phyloP scores from a whole-genome alignment of 345 rosid genomes.

The Aegle marmelos region DNA sequence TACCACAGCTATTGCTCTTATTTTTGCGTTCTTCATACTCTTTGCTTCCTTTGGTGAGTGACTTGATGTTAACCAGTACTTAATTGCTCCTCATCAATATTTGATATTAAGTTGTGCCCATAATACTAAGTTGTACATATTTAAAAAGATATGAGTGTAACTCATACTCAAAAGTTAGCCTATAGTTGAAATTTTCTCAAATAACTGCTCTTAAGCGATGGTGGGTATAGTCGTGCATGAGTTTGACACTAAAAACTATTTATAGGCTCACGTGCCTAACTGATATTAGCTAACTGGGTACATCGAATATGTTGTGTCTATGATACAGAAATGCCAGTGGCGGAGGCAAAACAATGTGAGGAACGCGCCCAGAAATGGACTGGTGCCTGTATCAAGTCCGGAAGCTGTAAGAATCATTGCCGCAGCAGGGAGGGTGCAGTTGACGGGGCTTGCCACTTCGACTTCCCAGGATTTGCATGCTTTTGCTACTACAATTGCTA shows the following conservation, averaged over 20 bases:
- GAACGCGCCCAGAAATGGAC: background rate
- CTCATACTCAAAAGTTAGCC: no score
- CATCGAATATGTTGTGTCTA: background rate
- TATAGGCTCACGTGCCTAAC: no score
- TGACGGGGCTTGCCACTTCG: background rate
- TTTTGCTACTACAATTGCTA: background rate
- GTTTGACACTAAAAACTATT: no score
- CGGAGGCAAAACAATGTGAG: background rate
- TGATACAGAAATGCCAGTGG: background rate
- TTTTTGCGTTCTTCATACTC: background rate
- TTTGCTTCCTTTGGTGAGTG: background rate
- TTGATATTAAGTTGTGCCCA: no score
- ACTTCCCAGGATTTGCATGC: background rate
- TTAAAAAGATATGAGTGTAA: no score
- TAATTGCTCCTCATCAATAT: background rate
- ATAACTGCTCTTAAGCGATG: no score
- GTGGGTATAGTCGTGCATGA: no score
- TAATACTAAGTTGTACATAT: no score
- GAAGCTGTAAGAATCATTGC: background rate
- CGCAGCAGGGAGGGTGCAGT: background rate
- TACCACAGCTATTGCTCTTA: background rate
- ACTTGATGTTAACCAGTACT: background rate
- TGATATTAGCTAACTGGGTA: background rate
- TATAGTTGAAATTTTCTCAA: no score
- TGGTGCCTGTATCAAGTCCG: background rate